phyloP scores from a whole-genome alignment of 768 basidiomycete species.

The Hygrophoropsis aurantiaca region DNA sequence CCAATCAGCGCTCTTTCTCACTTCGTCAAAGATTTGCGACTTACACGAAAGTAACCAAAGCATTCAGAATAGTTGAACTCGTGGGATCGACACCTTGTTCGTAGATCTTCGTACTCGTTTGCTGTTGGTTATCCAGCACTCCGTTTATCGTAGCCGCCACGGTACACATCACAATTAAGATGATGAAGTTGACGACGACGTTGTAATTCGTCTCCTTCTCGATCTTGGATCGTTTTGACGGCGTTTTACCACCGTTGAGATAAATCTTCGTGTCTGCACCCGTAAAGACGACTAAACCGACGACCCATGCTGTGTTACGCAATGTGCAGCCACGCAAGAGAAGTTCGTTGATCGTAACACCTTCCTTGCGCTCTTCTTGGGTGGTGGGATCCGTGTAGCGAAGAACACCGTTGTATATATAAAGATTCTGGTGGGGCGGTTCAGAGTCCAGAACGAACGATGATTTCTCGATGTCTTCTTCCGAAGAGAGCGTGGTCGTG shows the following conservation, averaged over 20 bases:
- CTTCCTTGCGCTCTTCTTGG: slow-evolving; percentile 58
- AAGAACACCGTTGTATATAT: slow-evolving; percentile 84
- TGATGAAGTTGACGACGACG: slow-evolving; percentile 87
- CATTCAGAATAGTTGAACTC: slow-evolving; percentile 61
- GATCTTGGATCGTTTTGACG: slow-evolving; percentile 96
- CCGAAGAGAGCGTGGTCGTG: slow-evolving; percentile 72
- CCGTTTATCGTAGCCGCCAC: slow-evolving; percentile 78
- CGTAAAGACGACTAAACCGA: slow-evolving; percentile 92
- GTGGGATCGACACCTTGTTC: slow-evolving; percentile 69
- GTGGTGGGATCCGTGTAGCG: slow-evolving; percentile 60
- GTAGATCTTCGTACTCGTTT: slow-evolving; percentile 72
- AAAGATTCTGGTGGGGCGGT: slow-evolving; percentile 90
- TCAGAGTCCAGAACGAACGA: slow-evolving; percentile 91
- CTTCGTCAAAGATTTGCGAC: slow-evolving; percentile 29
- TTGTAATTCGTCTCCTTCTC: slow-evolving; percentile 99
- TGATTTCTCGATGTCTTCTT: slow-evolving; percentile 88
- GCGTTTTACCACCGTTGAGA: slow-evolving; percentile 89
- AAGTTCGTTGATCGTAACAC: slow-evolving; percentile 88
- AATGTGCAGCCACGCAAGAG: slow-evolving; percentile 88
- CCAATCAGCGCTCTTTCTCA: slow-evolving; percentile 7
- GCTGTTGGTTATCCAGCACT: slow-evolving; percentile 54
- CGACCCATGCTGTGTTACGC: slow-evolving; percentile 89
- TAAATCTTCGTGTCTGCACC: slow-evolving; percentile 92
- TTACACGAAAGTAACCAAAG: slow-evolving; percentile 88
- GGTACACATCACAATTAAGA: slow-evolving; percentile 76